phyloP scores from a whole-genome alignment of 2,329 filamentous ascomycete species.

The Fusarium tupiense region DNA sequence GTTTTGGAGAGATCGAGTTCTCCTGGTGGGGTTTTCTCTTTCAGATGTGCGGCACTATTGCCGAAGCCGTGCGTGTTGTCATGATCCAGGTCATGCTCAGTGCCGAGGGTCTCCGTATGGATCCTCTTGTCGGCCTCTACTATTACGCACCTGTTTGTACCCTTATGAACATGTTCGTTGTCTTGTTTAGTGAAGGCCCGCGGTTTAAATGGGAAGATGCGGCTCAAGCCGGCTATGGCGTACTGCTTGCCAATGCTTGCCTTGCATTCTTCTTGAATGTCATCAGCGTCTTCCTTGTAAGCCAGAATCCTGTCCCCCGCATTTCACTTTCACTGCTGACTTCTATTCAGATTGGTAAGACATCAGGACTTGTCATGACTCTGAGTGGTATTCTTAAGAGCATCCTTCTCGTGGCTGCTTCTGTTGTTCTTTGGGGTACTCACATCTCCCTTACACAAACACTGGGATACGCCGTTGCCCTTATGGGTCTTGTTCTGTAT shows the following conservation, averaged over 20 bases:
- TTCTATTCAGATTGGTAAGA: constrained; percentile 78
- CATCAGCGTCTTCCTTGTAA: constrained; percentile 85
- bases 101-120: constrained; percentile 83
- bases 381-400: constrained; percentile 89
- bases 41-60: constrained; percentile 79
- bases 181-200: constrained; percentile 74
- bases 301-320: constrained; percentile 45
- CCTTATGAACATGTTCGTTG: constrained; percentile 78
- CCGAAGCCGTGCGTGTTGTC: constrained; percentile 83
- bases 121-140: constrained; percentile 87
- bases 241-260: constrained; percentile 77
- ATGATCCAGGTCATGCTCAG: constrained; percentile 88
- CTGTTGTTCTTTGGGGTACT: constrained; percentile 82
- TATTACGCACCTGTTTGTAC: constrained; percentile 90
- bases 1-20: constrained; percentile 74
- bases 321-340: not conserved
- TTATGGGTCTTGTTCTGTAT: constrained; percentile 61
- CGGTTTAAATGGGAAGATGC: constrained; percentile 73
- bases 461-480: constrained; percentile 80
- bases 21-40: constrained; percentile 72
- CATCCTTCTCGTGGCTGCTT: constrained; percentile 81
- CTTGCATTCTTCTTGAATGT: constrained; percentile 85
- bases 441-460: constrained; percentile 76
- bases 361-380: constrained; percentile 85
- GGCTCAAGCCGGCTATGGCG: constrained; percentile 69